Evolutionary conservation across 75 land plant species (phyloP), one percentile per base, ranked within the genome.

Genomic region (Pinus taeda): DNA sequence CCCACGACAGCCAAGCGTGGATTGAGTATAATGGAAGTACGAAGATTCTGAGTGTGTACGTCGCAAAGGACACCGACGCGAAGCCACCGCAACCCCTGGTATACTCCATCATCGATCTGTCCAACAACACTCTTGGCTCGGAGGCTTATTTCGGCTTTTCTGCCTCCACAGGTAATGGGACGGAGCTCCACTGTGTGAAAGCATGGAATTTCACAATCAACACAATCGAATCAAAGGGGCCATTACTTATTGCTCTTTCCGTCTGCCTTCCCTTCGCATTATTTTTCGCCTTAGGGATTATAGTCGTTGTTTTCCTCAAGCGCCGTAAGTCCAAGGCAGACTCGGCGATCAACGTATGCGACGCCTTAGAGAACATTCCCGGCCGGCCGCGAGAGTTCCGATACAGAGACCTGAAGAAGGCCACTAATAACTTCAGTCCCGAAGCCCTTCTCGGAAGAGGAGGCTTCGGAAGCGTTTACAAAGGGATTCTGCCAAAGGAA

Each of bases 131-230:
- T 39, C 78, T 90, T 9, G 56, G 17, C 13, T 57, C 85, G 74
- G 0, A 73, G 5, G 83, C 85, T 20, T 90, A 90, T 66, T 81
- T 92, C 71, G 92, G 90, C 0, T 92, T 92, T 81, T 73, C 92
- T 2, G 94, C 79, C 2, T 85, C 94, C n/a, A 87, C 88, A 6
- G 94, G 94, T 21, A 5, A 60, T 3, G 49, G 33, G 13, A 45
- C 69, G 4, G 83, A 90, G 81, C 76, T 85, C 18, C 77, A 92
- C 79, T 86, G 83, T 21, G 53, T 71, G 4, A 39, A 39, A 18
- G 37, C 56, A 0, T 45, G 73, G 73, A 42, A 9, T 8, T 20
- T 71, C 11, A 9, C 24, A 13, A 12, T 71, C 12, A 14, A 71
- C 1, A 14, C n/a, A 13, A 9, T 55, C 73, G 20, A 11, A 1